Base-by-base conservation (phyloP, 768 basidiomycete species). In the Mycena filopes region DNA sequence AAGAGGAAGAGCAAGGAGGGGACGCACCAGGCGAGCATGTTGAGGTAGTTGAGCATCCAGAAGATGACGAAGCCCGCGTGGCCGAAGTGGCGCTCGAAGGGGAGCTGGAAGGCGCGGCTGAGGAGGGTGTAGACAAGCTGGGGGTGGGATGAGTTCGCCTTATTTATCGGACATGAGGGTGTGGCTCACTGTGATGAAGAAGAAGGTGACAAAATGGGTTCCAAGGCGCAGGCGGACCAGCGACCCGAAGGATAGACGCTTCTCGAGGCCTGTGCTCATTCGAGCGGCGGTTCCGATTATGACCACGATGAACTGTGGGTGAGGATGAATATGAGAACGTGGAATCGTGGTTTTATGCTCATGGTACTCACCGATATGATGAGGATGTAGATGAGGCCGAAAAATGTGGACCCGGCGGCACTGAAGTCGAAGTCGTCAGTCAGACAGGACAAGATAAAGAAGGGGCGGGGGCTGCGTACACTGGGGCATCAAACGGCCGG, bases 401-500 rank as follows among this genome's bases (percentile, higher is more conserved):
- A 82, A 49, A 81, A 87, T 23, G 82, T 84, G 2, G 84, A 81
- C 3, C 86, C 86, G 4, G 82, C 75, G 9, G 86, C 87, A 21
- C 86, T 87, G 61, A 38, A n/a, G 16, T 20, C 4, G 25, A 31
- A 33, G 15, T n/a, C n/a, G n/a, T n/a, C n/a, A n/a, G n/a, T n/a
- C n/a, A n/a, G n/a, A n/a, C n/a, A n/a, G n/a, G n/a, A n/a, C n/a
- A n/a, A n/a, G n/a, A n/a, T n/a, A n/a, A n/a, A n/a, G n/a, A n/a
- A n/a, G n/a, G n/a, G n/a, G n/a, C n/a, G n/a, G n/a, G n/a, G n/a
- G n/a, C n/a, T 7, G 76, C 85, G 18, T 76, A 89, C 87, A 86
- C 83, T 25, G 88, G 84, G 15, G 83, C 72, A 66, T 89, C 82
- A 60, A 90, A 91, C 0, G 90, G 87, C 20, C 80, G 75, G 2